Evolutionary conservation across 441 rosid genomes (phyloP), one percentile per base, ranked within the genome.

Genomic region (Erodium moschatum): DNA sequence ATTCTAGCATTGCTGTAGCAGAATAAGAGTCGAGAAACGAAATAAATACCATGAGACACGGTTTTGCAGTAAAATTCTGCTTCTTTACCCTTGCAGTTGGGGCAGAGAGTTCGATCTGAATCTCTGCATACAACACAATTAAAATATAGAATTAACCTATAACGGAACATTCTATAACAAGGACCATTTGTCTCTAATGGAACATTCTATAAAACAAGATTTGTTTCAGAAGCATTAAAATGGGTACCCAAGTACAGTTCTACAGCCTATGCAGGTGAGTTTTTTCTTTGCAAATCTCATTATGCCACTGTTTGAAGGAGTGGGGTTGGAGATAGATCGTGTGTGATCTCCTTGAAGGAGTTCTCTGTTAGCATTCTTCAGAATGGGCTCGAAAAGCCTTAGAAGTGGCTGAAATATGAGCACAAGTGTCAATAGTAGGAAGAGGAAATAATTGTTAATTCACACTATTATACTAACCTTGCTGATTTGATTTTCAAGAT

Each of bases 341-440:
- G 90, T 91, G 79, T 94, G 97, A 77, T 85, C 82, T 73, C 99
- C 99, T 21, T 81, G 88, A 68, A 94, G 96, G 75, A 91, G 99
- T 82, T 94, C 97, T 70, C 72, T 83, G 78, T 88, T 87, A n/a
- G 99, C 99, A 73, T 94, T 94, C 87, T 88, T 91, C 81, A 94
- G 75, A 69, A 94, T 93, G 65, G 99, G 99, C 80, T 94, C 97
- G 67, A 94, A 94, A 72, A 94, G 87, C 78, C 99, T 88, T 72
- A 94, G 78, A 73, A 94, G 89, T 0, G 97, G 97, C 97, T 94
- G 94, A 75, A 80, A 63, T 20, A 69, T 65, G 67, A 29, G 71
- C 9, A 70, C n/a, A 19, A 74, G 18, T 4, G 58, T 69, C 67
- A 72, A 67, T 44, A 72, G 11, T 65, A 74, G 67, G 65, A 62